Evolutionary conservation across 768 basidiomycete genomes (phyloP), one percentile per base, ranked within the genome.

Genomic region (Termitomyces sp.): DNA sequence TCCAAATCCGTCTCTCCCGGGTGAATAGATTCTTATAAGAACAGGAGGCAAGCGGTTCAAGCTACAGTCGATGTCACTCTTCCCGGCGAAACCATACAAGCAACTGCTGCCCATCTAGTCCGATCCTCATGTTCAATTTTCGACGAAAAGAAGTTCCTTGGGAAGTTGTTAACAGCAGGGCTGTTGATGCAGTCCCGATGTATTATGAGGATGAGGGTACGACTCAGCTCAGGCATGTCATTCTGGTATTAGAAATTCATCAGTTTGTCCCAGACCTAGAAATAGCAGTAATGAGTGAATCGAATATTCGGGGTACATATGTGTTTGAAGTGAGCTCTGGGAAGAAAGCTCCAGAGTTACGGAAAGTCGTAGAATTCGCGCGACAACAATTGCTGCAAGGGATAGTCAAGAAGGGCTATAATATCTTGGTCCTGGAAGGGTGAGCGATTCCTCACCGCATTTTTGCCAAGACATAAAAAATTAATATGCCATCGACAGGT

Each of bases 151-250:
- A 87, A 65, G 73, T 73, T 9, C 82, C 88, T 37, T 92, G 90
- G 90, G 90, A 92, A 73, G 89, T 91, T 42, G 86, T 91, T 30
- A 84, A 85, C 57, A 83, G 78, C 66, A 82, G 80, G 65, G 71
- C 75, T 33, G 82, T 92, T 49, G 81, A 85, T 46, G 85, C 89
- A 26, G 80, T 91, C 14, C 76, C 81, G 18, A 82, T 80, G 70
- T 88, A 83, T 69, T 80, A 83, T 61, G 84, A 83, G 53, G 82
- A 87, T 61, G 78, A 79, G 67, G 84, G 84, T 85, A 57, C 47
- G 78, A 66, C 45, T 20, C 49, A 39, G 46, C 37, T 37, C 26
- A 30, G n/a, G 9, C 16, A 32, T 43, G 10, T 39, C 36, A 27
- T 2, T 46, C 18, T 36, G n/a, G 20, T 5, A 30, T 30, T 27